These are phyloP conservation scores for Paramyrothecium roridum DNA, from an alignment of 2,329 filamentous ascomycete species.

Conservation along the genomic window DNA sequence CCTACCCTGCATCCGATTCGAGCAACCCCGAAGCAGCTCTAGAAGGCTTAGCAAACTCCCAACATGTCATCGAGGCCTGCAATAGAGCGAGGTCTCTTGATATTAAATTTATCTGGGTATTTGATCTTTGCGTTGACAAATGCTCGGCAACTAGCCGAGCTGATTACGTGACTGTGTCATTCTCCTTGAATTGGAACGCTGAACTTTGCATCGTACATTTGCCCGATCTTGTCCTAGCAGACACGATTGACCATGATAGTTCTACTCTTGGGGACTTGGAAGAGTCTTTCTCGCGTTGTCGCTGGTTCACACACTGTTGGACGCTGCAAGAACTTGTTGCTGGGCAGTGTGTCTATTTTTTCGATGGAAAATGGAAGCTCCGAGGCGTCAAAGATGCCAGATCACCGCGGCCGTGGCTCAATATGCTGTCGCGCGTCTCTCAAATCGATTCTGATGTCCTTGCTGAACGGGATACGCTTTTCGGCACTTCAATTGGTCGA, in stretches of 20 bases:
- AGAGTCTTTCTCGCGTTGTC: neutral
- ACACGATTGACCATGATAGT: neutral
- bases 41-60: neutral
- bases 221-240: neutral
- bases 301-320: neutral
- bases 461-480: neutral
- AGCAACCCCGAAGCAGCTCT: neutral
- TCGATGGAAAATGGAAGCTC: neutral
- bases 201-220: neutral
- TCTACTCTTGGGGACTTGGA: neutral
- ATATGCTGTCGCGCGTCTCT: neutral
- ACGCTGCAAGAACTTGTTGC: neutral
- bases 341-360: neutral
- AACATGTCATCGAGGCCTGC: neutral
- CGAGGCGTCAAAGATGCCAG: neutral
- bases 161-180: neutral
- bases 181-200: neutral
- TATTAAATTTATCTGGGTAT: neutral
- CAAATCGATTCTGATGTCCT: neutral
- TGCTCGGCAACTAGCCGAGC: neutral
- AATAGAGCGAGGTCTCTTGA: neutral
- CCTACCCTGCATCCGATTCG: neutral
- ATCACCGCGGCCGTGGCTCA: neutral
- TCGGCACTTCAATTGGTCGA: neutral
- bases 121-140: neutral